phyloP scores from a whole-genome alignment of 306 rosid genomes.

The Ammopiptanthus mongolicus region DNA sequence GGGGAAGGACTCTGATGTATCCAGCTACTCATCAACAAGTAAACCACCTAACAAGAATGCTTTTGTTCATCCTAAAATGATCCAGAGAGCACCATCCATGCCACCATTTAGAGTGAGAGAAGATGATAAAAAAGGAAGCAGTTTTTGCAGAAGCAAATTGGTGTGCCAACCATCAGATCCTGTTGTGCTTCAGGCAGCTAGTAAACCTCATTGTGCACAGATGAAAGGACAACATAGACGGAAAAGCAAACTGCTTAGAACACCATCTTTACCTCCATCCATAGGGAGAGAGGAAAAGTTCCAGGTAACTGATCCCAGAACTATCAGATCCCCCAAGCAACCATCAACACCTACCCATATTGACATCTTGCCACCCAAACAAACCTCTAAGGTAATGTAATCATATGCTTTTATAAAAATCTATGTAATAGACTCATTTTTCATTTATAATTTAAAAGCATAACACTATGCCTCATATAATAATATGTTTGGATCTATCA shows the following conservation, averaged over 20 bases:
- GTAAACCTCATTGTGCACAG: conserved; percentile 7
- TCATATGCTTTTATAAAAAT: not conserved
- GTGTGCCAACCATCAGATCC: conserved; percentile 29
- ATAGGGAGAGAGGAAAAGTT: conserved; percentile 41
- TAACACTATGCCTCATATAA: conserved; percentile 3
- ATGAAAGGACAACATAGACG: conserved; percentile 29
- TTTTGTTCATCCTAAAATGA: conserved; percentile 13
- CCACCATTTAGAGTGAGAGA: conserved; percentile 43
- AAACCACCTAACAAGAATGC: conserved; percentile 1
- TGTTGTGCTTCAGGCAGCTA: conserved; percentile 14
- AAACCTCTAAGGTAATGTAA: conserved; percentile 45
- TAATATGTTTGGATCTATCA: too few species aligned
- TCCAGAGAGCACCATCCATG: conserved; percentile 50
- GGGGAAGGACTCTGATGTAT: conserved; percentile 25
- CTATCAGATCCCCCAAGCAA: conserved; percentile 36
- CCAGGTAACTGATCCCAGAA: conserved; percentile 25
- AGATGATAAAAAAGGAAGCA: conserved; percentile 14
- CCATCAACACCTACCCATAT: conserved; percentile 27
- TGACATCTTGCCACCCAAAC: conserved; percentile 37
- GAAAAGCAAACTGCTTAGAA: conserved; percentile 32
- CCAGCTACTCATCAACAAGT: conserved; percentile 9
- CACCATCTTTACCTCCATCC: conserved; percentile 44
- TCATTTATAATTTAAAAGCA: not conserved
- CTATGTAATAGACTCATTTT: not conserved
- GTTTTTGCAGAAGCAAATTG: conserved; percentile 4